A percentile compares a stretch with the other conserved stretches of the same genome.
These are phyloP conservation scores for Aspergillus ostianus DNA, from an alignment of 495 filamentous ascomycete genomes.

Conservation along the genomic window DNA sequence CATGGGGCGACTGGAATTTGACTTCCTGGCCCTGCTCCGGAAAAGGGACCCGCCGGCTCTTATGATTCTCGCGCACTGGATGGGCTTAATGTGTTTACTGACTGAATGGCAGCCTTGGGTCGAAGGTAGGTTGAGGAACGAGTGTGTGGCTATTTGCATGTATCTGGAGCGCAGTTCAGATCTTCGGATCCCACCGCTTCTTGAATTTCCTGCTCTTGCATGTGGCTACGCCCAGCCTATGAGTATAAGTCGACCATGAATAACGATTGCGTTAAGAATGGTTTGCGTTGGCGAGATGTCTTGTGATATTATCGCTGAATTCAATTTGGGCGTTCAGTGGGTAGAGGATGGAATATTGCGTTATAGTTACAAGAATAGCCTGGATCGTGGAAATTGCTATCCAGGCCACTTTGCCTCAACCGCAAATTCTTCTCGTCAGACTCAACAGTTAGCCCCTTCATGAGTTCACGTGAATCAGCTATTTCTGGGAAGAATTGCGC, in stretches of 20 bases:
- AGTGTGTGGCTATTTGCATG: conserved; percentile 39
- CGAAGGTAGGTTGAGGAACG: conserved; percentile 25
- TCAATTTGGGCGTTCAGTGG: not conserved
- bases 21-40: conserved; percentile 31
- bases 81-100: conserved; percentile 32
- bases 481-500: no score
- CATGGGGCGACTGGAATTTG: conserved; percentile 33
- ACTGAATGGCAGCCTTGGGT: conserved; percentile 32
- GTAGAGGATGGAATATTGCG: no score
- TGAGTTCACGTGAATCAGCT: no score
- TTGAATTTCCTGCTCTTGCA: conserved; percentile 13
- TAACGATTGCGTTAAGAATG: not conserved
- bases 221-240: conserved; percentile 9
- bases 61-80: conserved; percentile 41
- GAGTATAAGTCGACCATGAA: not conserved
- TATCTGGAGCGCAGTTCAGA: conserved; percentile 27
- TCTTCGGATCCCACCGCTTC: conserved; percentile 3
- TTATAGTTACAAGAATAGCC: no score
- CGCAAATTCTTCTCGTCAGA: no score
- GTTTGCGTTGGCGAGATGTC: not conserved
- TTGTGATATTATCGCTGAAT: not conserved
- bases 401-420: no score
- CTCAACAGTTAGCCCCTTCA: no score
- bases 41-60: conserved; percentile 36
- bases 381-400: no score